Conservation (phyloP, 2,329 filamentous ascomycete genomes). For the Teratosphaeria nubilosa region DNA sequence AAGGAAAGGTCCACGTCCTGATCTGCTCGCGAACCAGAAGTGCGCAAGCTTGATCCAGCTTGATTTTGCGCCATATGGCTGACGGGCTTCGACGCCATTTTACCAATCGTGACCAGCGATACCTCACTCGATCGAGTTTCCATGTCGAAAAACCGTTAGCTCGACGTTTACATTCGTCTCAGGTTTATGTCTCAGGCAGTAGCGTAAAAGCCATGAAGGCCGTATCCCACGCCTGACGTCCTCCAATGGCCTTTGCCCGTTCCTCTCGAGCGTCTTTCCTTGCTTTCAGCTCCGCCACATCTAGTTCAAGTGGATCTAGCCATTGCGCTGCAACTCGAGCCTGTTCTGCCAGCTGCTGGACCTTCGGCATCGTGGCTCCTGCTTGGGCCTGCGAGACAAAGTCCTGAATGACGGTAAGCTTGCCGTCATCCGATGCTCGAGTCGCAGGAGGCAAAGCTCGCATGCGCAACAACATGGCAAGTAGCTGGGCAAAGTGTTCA, state of each 20-base stretch:
- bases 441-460: constrained; percentile 38
- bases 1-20: neutral
- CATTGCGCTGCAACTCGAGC: neutral
- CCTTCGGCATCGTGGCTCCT: neutral
- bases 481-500: constrained; percentile 47
- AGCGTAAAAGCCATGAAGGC: neutral
- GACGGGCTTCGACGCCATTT: no score
- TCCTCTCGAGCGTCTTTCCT: neutral
- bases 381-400: neutral
- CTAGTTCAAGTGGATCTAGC: constrained; percentile 1
- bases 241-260: neutral
- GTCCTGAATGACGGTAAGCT: constrained; percentile 19
- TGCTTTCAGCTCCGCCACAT: neutral
- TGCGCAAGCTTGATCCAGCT: no score
- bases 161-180: neutral
- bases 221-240: neutral
- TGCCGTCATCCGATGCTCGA: constrained; percentile 22
- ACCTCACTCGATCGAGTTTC: neutral
- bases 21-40: neutral
- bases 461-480: constrained; percentile 50
- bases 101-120: neutral
- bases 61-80: no score
- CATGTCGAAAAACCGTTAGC: neutral
- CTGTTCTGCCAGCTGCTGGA: neutral
- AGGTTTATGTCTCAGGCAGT: neutral